A percentile compares a stretch with the other conserved stretches of the same genome.
phyloP scores from a whole-genome alignment of 2,329 filamentous ascomycete genomes.

The Pseudogymnoascus sp. region DNA sequence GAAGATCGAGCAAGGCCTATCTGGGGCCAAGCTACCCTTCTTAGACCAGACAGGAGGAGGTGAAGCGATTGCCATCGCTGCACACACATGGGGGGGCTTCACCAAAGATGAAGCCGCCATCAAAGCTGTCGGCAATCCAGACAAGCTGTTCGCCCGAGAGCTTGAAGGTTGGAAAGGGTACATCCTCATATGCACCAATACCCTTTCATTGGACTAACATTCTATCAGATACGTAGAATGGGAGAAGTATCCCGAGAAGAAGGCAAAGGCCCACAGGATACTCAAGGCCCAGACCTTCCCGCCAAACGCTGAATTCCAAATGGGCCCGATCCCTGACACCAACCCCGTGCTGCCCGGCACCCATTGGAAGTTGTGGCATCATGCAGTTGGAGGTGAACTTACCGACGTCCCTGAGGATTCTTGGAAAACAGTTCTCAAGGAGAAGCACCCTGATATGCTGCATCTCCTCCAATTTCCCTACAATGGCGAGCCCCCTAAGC shows the following conservation, averaged over 20 bases:
- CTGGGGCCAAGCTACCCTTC: constrained; percentile 38
- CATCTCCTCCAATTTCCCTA: constrained; percentile 57
- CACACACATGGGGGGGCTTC: constrained; percentile 25
- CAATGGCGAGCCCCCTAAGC: constrained; percentile 54
- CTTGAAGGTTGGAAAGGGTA: constrained; percentile 39
- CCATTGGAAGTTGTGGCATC: constrained; percentile 52
- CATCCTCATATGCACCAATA: constrained; percentile 1
- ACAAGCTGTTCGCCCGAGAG: constrained; percentile 36
- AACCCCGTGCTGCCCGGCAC: constrained; percentile 50
- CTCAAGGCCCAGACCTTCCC: constrained; percentile 42
- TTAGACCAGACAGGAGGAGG: constrained; percentile 37
- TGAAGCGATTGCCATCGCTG: constrained; percentile 27
- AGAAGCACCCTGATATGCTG: constrained; percentile 53
- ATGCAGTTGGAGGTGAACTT: constrained; percentile 41
- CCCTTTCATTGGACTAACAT: constrained; percentile 6
- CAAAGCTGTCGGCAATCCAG: constrained; percentile 32
- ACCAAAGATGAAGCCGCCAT: constrained; percentile 36
- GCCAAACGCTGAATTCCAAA: constrained; percentile 44
- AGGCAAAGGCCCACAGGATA: constrained; percentile 48
- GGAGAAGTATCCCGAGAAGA: constrained; percentile 63
- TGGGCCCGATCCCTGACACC: constrained; percentile 45
- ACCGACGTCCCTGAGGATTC: constrained; percentile 46
- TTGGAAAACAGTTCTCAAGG: constrained; percentile 46
- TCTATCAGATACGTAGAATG: constrained; percentile 51
- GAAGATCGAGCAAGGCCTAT: constrained; percentile 45